phyloP scores from a whole-genome alignment of 2,329 filamentous ascomycete species.

The Trichoderma aggressivum region DNA sequence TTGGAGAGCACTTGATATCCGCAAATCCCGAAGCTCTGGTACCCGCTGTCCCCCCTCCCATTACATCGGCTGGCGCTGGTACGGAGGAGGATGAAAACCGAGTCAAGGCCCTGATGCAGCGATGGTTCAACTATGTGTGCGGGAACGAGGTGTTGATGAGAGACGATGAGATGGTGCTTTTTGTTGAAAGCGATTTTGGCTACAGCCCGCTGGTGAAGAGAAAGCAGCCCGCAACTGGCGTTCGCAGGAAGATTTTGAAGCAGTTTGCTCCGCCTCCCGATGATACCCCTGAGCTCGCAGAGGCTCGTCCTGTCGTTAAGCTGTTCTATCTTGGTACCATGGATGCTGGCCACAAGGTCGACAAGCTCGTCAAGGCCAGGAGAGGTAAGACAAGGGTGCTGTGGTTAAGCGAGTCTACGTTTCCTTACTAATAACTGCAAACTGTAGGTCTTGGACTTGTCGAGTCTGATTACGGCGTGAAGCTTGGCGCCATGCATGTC shows the following conservation, averaged over 20 bases:
- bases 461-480: slow-evolving; percentile 90
- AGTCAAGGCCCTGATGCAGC: slow-evolving; percentile 84
- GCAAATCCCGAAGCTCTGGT: slow-evolving; percentile 96
- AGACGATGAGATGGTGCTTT: slow-evolving; percentile 95
- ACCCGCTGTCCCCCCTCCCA: slow-evolving; percentile 88
- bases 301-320: slow-evolving; percentile 88
- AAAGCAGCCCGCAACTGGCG: slow-evolving; percentile 94
- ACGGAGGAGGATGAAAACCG: slow-evolving; percentile 93
- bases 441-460: slow-evolving; percentile 78
- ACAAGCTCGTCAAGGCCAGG: slow-evolving; percentile 86
- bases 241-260: slow-evolving; percentile 92
- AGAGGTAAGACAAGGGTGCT: slow-evolving; percentile 58
- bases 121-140: slow-evolving; percentile 94
- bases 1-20: slow-evolving; percentile 93
- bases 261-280: slow-evolving; percentile 97
- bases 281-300: slow-evolving; percentile 90
- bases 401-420: slow-evolving; percentile 13
- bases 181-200: slow-evolving; percentile 98
- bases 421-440: slow-evolving; percentile 23
- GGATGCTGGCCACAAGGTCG: slow-evolving; percentile 96
- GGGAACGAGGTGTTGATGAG: slow-evolving; percentile 87
- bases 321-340: slow-evolving; percentile 92
- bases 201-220: slow-evolving; percentile 94
- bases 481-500: slow-evolving; percentile 78
- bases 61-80: slow-evolving; percentile 89